These are phyloP conservation scores for Apiotrichum sp. DNA, from an alignment of 1,284 basidiomycete species.

Conservation along the genomic window DNA sequence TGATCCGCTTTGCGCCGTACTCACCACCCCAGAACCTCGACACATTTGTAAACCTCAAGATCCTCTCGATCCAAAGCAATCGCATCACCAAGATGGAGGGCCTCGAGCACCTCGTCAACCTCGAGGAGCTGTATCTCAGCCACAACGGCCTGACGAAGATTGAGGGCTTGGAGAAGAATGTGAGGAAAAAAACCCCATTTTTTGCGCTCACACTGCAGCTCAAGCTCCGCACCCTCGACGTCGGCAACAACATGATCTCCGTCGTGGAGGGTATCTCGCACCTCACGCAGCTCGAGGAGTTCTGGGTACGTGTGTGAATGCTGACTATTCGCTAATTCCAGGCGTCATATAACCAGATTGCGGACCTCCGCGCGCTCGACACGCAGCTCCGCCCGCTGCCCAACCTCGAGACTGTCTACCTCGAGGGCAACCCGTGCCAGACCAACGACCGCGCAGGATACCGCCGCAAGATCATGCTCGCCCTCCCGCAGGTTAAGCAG, in stretches of 20 bases:
- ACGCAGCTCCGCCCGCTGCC: conserved; percentile 62
- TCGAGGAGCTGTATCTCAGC: conserved; percentile 89
- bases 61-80: conserved; percentile 87
- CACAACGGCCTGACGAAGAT: conserved; percentile 83
- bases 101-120: conserved; percentile 61
- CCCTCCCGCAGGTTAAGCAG: conserved; percentile 81
- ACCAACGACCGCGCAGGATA: conserved; percentile 69
- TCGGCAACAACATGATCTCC: conserved; percentile 77
- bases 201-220: conserved; percentile 48
- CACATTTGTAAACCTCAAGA: conserved; percentile 63
- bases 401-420: conserved; percentile 79
- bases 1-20: not conserved
- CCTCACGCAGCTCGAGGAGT: conserved; percentile 70
- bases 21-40: conserved; percentile 55
- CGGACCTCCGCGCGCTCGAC: conserved; percentile 60
- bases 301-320: conserved; percentile 65
- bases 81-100: conserved; percentile 83
- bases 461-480: conserved; percentile 80
- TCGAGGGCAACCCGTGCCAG: conserved; percentile 92
- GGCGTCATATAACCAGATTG: conserved; percentile 83
- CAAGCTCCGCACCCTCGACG: conserved; percentile 78
- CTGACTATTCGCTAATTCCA: conserved; percentile 36
- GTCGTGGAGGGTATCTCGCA: conserved; percentile 75
- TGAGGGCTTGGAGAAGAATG: conserved; percentile 82
- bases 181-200: conserved; percentile 43